Base-by-base conservation (phyloP, 371 early-diverging fungal genomes). In the Dipsacomyces acuminosporus region DNA sequence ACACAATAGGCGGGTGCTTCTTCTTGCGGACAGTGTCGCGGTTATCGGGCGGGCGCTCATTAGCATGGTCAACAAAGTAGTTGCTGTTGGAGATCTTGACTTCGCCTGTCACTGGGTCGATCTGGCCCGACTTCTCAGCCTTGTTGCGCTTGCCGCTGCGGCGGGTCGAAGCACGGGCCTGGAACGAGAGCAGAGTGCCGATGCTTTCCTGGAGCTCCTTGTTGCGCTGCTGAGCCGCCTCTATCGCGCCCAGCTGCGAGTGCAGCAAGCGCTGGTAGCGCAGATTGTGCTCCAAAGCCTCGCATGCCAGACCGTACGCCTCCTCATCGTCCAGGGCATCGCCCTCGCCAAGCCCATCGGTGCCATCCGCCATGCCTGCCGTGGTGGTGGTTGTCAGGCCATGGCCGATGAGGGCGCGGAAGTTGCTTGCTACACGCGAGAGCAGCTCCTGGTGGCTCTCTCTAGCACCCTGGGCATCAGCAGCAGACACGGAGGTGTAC, bases 41-140 rank as follows among this genome's bases (percentile, higher is more conserved):
- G 61, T 78, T 80, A 21, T 74, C 63, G 1, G 80, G 78, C 14
- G 81, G 80, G 60, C 74, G 72, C 26, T 70, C 44, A 23, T 61
- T 61, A 17, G 75, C 48, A 8, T 38, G 25, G 46, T 80, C 79
- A 7, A 77, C 59, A 57, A 82, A 82, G 61, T 77, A 76, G 5
- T 71, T 76, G 15, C 61, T 47, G 8, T 46, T 41, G 13, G 36
- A 38, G 24, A 69, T 59, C 35, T 54, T 54, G 9, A 46, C 26
- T 43, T 69, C 70, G 25, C 54, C 50, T 1, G 70, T 72, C 23
- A 64, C 72, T 5, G 71, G 71, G 19, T 67, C 69, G 6, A 54
- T 36, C 41, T 19, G 54, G 15, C 23, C 44, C 40, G 45, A n/a
- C 18, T 51, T 53, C 21, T 67, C 63, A 24, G 35, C 59, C 23